These are phyloP conservation scores for Leptodontidium sp. DNA, from an alignment of 2,329 filamentous ascomycete species.

Conservation along the genomic window DNA sequence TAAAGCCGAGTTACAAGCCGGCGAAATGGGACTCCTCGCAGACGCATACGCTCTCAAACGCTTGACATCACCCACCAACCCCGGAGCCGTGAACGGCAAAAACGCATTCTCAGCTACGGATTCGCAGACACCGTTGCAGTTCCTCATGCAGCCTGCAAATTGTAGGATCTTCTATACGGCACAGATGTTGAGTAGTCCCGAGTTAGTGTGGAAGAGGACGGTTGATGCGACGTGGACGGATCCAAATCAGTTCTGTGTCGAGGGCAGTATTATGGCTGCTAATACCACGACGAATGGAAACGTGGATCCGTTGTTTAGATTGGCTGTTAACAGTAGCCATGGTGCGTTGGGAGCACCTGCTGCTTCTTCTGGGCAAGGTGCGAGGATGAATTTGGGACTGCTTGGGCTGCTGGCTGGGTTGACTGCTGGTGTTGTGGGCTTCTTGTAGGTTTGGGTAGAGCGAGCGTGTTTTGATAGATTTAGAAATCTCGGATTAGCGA, in stretches of 20 bases:
- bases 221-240: conserved; percentile 21
- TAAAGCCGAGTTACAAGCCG: not conserved
- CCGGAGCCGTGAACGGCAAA: conserved; percentile 5
- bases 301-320: conserved; percentile 8
- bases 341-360: not conserved
- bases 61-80: not conserved
- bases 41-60: conserved; percentile 13
- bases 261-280: conserved; percentile 14
- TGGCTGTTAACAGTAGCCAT: not conserved
- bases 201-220: conserved; percentile 12
- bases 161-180: conserved; percentile 29
- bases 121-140: conserved; percentile 26
- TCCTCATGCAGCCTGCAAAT: conserved; percentile 25
- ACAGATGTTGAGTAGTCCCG: conserved; percentile 10
- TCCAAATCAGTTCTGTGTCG: conserved; percentile 12
- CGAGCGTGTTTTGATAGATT: not conserved
- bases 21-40: conserved; percentile 3
- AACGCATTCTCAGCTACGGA: conserved; percentile 13
- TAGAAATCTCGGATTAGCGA: not conserved
- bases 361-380: not conserved
- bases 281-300: not conserved
- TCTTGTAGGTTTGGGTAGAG: not conserved
- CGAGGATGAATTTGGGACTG: not conserved
- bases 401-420: conserved; percentile 1
- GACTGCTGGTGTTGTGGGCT: not conserved